Base-by-base conservation (phyloP, 2,329 filamentous ascomycete genomes). In the Drechslerella stenobrocha region DNA sequence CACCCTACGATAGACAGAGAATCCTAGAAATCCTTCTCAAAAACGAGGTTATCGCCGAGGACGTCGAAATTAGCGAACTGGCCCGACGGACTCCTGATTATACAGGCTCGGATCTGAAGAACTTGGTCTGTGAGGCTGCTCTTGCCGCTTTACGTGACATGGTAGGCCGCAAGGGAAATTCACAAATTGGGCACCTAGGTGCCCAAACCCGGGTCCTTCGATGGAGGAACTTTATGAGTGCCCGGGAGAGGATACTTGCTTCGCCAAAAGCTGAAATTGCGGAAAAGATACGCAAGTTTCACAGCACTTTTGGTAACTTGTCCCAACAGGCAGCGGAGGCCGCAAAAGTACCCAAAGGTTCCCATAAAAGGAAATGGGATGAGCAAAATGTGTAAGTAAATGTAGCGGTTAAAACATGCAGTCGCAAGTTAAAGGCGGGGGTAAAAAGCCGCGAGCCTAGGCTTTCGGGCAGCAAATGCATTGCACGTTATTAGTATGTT, bases 101-200 rank as follows among this genome's bases (percentile, higher is more conserved):
- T 70, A 81, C 80, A 0, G 80, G 80, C 13, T 81, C 79, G 1
- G 80, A 82, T 65, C 73, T 82, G 50, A 81, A 81, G 73, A 82
- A 80, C 64, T 73, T 82, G 20, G 78, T 77, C 18, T 79, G 80
- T 7, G 77, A 79, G 2, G 80, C 80, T n/a, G 80, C 80, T 1
- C 72, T 80, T 44, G 77, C 77, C 20, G 79, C 78, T 48, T 79
- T 81, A 2, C 76, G 76, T 2, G 79, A 81, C 1, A 52, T 52
- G 1, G 20, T 6, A 18, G 3, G 4, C 6, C 1, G 2, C 48
- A 13, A 22, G n/a, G 2, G 13, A 34, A 34, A 18, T 34, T 44
- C 7, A 7, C 18, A 7, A 4, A 34, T 15, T 1, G n/a, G n/a
- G n/a, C n/a, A n/a, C n/a, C n/a, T n/a, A n/a, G n/a, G n/a, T n/a